These are phyloP conservation scores for Trichophyton mentagrophytes DNA, from an alignment of 2,329 filamentous ascomycete genomes.

Conservation along the genomic window DNA sequence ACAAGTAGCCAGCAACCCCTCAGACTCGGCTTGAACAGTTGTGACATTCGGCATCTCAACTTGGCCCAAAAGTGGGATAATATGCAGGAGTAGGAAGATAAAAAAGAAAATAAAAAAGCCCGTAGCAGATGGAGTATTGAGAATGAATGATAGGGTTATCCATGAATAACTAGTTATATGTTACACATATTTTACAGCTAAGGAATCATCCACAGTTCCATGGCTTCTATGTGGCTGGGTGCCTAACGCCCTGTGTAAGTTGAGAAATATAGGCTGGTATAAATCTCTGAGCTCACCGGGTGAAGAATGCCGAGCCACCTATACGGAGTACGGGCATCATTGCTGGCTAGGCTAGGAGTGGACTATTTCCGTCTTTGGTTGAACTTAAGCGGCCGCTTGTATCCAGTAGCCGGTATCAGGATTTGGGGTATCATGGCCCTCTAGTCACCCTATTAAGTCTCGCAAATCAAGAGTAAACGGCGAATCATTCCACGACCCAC, in stretches of 20 bases:
- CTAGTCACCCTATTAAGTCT: neutral
- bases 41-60: neutral
- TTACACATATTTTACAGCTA: constrained; percentile 3
- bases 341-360: neutral
- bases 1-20: constrained; percentile 4
- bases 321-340: neutral
- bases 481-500: constrained; percentile 49
- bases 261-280: neutral
- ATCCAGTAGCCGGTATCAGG: neutral
- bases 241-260: neutral
- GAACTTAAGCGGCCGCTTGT: neutral
- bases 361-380: neutral
- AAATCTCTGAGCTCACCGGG: neutral
- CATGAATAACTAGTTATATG: neutral
- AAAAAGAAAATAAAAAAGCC: neutral
- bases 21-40: neutral
- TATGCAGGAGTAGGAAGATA: neutral
- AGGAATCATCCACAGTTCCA: neutral
- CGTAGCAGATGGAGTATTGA: neutral
- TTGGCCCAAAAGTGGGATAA: too few relatives aligned
- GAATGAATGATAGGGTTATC: neutral
- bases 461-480: neutral
- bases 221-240: neutral
- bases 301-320: neutral
- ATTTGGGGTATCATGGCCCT: neutral